phyloP scores from a whole-genome alignment of 805 yeast species.

The Teunomyces funiuensis region DNA sequence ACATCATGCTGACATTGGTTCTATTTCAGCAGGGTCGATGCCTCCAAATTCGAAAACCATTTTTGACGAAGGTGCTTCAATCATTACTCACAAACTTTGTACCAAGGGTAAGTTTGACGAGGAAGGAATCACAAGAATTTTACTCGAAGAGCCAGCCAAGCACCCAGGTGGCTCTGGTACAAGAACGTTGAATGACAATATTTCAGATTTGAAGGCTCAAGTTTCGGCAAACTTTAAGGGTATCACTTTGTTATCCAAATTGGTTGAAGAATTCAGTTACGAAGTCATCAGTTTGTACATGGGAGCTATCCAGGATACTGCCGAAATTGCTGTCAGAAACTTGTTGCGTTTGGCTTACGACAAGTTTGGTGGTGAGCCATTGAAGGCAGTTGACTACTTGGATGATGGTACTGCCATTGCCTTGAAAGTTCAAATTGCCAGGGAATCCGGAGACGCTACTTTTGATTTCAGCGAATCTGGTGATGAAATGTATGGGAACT shows the following conservation, averaged over 20 bases:
- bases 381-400: constrained; percentile 63
- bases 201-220: constrained; percentile 56
- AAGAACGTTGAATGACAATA: constrained; percentile 76
- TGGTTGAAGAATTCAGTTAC: constrained; percentile 63
- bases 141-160: constrained; percentile 73
- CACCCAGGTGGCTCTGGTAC: constrained; percentile 89
- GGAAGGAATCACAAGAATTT: constrained; percentile 57
- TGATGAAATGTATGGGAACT: constrained; percentile 82
- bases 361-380: constrained; percentile 40
- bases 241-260: constrained; percentile 56
- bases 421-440: constrained; percentile 49
- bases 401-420: constrained; percentile 78
- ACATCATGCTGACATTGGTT: constrained; percentile 96
- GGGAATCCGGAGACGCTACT: constrained; percentile 55
- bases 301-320: constrained; percentile 80
- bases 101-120: constrained; percentile 71
- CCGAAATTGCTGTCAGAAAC: constrained; percentile 65
- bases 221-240: constrained; percentile 88
- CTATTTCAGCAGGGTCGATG: constrained; percentile 89
- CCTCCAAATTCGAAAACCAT: constrained; percentile 86
- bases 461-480: constrained; percentile 89
- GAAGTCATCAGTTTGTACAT: constrained; percentile 66
- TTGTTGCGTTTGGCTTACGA: constrained; percentile 29
- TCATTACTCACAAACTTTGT: constrained; percentile 74
- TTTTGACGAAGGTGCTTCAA: constrained; percentile 90